Evolutionary conservation across 768 basidiomycete genomes (phyloP), one percentile per base, ranked within the genome.

Genomic region (Serendipita sp.): DNA sequence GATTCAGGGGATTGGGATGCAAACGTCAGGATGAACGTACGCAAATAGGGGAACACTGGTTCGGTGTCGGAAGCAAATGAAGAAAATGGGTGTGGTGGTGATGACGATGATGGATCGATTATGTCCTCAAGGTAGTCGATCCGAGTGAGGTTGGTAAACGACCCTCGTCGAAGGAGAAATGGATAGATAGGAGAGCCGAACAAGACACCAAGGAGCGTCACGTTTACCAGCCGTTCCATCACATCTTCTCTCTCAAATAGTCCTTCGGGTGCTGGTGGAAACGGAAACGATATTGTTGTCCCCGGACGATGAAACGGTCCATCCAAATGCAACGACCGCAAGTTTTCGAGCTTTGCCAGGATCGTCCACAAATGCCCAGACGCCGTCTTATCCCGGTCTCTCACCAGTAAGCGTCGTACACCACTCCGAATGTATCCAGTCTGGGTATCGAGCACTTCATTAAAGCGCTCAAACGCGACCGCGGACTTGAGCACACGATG

Each of bases 271-370:
- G 53, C 33, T 28, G 24, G 17, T 22, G 53, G 53, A 58, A 48
- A 48, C 45, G n/a, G 45, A n/a, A n/a, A n/a, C n/a, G n/a, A n/a
- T n/a, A n/a, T n/a, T n/a, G n/a, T n/a, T n/a, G n/a, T n/a, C n/a
- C n/a, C n/a, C 13, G 42, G 42, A 1, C n/a, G 20, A 26, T 58
- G 9, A 31, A 58, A 58, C 24, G 22, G 53, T 24, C 53, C 53
- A 20, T 58, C 53, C 17, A 58, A n/a, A 58, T 33, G 53, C 22
- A 58, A n/a, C 20, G 53, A 58, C 30, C 53, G 53, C n/a, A 58
- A 31, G 30, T 58, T 58, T 58, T 33, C 26, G 9, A 58, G 11
- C 26, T 34, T 28, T 11, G 0, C 17, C 30, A 58, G 9, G 9
- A 58, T 58, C 24, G 24, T 34, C 24, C 53, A 30, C 17, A 58